Conservation (phyloP, 2,329 filamentous ascomycete species). For the Leptoxyphium fumago region DNA sequence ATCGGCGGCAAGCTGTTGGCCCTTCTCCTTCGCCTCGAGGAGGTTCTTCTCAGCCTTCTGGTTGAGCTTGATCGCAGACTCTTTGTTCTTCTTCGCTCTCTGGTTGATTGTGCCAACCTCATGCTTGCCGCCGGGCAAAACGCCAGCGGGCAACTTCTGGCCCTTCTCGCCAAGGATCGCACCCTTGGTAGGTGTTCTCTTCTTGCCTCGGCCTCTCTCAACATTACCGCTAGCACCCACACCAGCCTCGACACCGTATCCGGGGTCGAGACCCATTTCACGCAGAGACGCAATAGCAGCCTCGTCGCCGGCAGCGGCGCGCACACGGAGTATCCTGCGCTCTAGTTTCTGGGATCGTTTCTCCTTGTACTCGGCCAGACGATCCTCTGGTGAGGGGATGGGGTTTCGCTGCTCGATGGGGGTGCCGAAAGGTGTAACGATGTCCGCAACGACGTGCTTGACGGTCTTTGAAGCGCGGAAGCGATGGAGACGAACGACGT, state of each 20-base stretch:
- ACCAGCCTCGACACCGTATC: slow-evolving; percentile 14
- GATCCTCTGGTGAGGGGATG: slow-evolving; percentile 50
- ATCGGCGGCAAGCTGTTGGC: slow-evolving; percentile 7
- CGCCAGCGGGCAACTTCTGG: slow-evolving; percentile 18
- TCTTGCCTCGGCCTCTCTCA: slow-evolving; percentile 11
- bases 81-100: slow-evolving; percentile 15
- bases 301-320: slow-evolving; percentile 17
- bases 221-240: slow-evolving; percentile 14
- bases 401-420: slow-evolving; percentile 50
- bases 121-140: slow-evolving; percentile 18
- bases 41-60: slow-evolving; percentile 14
- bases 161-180: slow-evolving; percentile 16
- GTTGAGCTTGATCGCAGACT: slow-evolving; percentile 12
- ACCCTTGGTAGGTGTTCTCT: slow-evolving; percentile 7
- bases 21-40: slow-evolving; percentile 13
- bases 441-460: slow-evolving; percentile 58
- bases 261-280: slow-evolving; percentile 14
- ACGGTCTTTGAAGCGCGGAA: slow-evolving; percentile 53
- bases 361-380: slow-evolving; percentile 38
- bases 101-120: slow-evolving; percentile 16
- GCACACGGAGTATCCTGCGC: slow-evolving; percentile 13
- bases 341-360: slow-evolving; percentile 44
- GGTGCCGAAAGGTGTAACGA: slow-evolving; percentile 55
- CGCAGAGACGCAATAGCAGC: slow-evolving; percentile 14
- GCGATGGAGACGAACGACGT: slow-evolving; percentile 58